Conservation (phyloP, 1,139 yeast species). For the Candida dubliniensis region DNA sequence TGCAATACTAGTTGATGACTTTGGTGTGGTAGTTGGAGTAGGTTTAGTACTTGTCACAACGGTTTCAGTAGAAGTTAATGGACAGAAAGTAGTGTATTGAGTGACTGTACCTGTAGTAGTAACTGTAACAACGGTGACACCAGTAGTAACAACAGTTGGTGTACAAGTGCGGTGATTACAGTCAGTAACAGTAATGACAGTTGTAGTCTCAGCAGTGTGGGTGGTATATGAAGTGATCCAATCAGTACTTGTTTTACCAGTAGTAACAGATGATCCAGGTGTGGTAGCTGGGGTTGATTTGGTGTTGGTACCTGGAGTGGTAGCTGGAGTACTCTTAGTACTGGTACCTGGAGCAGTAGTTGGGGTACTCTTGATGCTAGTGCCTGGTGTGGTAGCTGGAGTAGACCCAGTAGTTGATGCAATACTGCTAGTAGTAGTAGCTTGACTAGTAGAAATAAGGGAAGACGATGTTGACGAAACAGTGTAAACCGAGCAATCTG, state of each 20-base stretch:
- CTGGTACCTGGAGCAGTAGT: neutral
- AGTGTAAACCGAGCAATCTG: constrained; percentile 2
- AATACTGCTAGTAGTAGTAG: neutral
- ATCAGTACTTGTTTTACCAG: neutral
- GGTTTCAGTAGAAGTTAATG: constrained; percentile 6
- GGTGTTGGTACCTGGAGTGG: neutral
- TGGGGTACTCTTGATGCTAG: constrained; percentile 1
- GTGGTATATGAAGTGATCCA: neutral
- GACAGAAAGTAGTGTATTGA: constrained; percentile 4
- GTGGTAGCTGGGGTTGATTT: neutral
- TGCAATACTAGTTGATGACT: neutral
- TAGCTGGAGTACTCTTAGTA: constrained; percentile 1
- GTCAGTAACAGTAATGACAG: neutral
- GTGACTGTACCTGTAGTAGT: constrained; percentile 1
- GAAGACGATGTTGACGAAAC: neutral
- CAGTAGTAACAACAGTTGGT: neutral
- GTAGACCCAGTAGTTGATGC: neutral
- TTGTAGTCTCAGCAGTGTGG: constrained; percentile 1
- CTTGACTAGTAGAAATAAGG: neutral
- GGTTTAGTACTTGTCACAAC: neutral
- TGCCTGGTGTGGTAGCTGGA: neutral
- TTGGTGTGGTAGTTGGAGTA: neutral
- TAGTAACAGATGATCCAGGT: neutral
- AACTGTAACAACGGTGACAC: constrained; percentile 5
- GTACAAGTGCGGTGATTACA: constrained; percentile 1